Evolutionary conservation across 495 filamentous ascomycete species (phyloP), one percentile per base, ranked within the genome.

Genomic region (Talaromyces adpressus): DNA sequence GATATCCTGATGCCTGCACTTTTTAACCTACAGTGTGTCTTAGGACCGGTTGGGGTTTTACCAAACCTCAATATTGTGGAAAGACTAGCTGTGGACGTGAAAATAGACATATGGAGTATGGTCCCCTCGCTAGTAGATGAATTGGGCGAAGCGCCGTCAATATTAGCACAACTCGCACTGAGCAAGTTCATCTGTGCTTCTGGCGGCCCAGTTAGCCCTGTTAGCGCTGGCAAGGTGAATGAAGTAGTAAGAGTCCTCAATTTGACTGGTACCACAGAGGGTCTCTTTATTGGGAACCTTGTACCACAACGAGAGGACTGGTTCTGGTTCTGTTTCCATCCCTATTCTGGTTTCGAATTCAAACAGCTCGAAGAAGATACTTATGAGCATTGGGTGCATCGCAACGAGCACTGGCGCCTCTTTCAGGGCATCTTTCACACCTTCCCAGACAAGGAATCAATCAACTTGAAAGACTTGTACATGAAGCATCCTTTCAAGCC

Each of bases 401-500:
- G 63, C 1, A 67, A 71, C 61, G 64, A 67, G 30, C 60, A 71
- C 20, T 59, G 57, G 57, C 29, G 6, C 14, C 57, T 59, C 16
- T 71, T 70, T 6, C 82, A 86, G 20, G 76, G 77, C 9, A 72
- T 84, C 62, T 87, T 86, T 71, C 78, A 82, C 66, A 81, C 78
- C 6, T 86, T 83, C 59, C 76, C 78, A 9, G 71, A 82, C 27
- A 8, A 71, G 30, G 20, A 59, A 6, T 59, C 57, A 14, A 62
- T 64, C 62, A 64, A 64, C 36, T 62, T 64, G 3, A 64, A 64
- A 51, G 62, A 66, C 32, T 36, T 64, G 14, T 64, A 54, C 34
- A 27, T 45, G 16, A 56, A 62, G 56, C 69, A 71, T 36, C 62
- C 62, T 1, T 56, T 49, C 14, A 68, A 68, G n/a, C 68, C 63